Evolutionary conservation across 495 filamentous ascomycete genomes (phyloP).

Genomic region (Neurospora terricola): DNA sequence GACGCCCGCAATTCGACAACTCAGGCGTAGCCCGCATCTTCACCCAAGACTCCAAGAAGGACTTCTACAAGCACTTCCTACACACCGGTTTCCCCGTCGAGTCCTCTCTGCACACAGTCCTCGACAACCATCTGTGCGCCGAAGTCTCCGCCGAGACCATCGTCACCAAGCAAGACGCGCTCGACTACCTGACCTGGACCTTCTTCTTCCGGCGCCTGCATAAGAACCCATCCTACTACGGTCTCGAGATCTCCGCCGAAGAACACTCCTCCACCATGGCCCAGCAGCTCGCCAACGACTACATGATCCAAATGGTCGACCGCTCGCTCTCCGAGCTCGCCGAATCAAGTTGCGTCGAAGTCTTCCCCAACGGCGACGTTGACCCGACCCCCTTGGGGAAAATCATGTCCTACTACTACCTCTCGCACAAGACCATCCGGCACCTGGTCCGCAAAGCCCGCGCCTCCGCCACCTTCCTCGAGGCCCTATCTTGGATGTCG

Average conservation of each 20-base stretch:
- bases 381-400: conserved; percentile 85
- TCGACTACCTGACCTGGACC: conserved; percentile 98
- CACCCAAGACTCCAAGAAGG: conserved; percentile 94
- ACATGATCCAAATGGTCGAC: conserved; percentile 85
- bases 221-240: conserved; percentile 98
- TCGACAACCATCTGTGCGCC: conserved; percentile 94
- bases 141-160: conserved; percentile 93
- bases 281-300: conserved; percentile 77
- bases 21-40: conserved; percentile 95
- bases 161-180: conserved; percentile 84
- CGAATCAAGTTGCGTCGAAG: conserved; percentile 68
- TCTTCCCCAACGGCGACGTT: conserved; percentile 81
- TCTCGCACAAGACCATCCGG: conserved; percentile 91
- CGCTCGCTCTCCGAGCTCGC: conserved; percentile 71
- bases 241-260: conserved; percentile 84
- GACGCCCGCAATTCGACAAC: conserved; percentile 90
- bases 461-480: conserved; percentile 66
- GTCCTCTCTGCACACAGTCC: conserved; percentile 86
- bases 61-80: conserved; percentile 99
- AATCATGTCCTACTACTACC: conserved; percentile 99
- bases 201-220: conserved; percentile 97
- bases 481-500: conserved; percentile 87
- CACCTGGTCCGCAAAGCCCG: conserved; percentile 69
- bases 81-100: conserved; percentile 98
- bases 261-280: conserved; percentile 86